Base-by-base conservation (phyloP, 1,284 basidiomycete genomes). In the Taiwanofungus camphoratus region DNA sequence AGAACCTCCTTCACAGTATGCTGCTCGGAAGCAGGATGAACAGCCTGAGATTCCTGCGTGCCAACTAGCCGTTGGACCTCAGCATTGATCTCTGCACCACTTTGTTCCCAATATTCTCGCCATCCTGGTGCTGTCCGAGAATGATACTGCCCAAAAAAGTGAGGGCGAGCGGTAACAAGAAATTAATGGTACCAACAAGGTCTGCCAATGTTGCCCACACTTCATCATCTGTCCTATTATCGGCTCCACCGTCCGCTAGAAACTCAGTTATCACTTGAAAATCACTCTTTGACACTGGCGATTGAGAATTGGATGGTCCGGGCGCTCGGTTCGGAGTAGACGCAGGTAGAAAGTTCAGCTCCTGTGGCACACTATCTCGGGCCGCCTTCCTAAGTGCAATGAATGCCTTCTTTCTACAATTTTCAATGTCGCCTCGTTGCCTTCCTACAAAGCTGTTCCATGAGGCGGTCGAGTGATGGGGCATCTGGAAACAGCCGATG, bases 31-130 rank as follows among this genome's bases (percentile, higher is more conserved):
- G n/a, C n/a, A n/a, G n/a, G n/a, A n/a, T n/a, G n/a, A n/a, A n/a
- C n/a, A n/a, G n/a, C n/a, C n/a, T 22, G 23, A 3, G 16, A n/a
- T 18, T 27, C 29, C n/a, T 23, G 35, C 9, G 33, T 20, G 4
- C 44, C 43, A 15, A 27, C 41, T n/a, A 52, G 31, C 29, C 42
- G 32, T 5, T 27, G 24, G 2, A 63, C 56, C 23, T 55, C 59
- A 8, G 48, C 46, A 18, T 60, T 54, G 11, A 84, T 70, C 16
- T 67, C 62, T 9, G 62, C 50, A 40, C 66, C 57, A 44, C 79
- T 64, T 30, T 61, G 57, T 19, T 65, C 59, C 59, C 81, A 81
- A 54, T 81, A 83, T 8, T 67, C 65, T 31, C 72, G 66, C 82
- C 82, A 86, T 22, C 58, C 68, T 16, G 44, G 39, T 12, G 67